Evolutionary conservation across 306 rosid species (phyloP), one percentile per base, ranked within the genome.

Genomic region (Cucumis melo): DNA sequence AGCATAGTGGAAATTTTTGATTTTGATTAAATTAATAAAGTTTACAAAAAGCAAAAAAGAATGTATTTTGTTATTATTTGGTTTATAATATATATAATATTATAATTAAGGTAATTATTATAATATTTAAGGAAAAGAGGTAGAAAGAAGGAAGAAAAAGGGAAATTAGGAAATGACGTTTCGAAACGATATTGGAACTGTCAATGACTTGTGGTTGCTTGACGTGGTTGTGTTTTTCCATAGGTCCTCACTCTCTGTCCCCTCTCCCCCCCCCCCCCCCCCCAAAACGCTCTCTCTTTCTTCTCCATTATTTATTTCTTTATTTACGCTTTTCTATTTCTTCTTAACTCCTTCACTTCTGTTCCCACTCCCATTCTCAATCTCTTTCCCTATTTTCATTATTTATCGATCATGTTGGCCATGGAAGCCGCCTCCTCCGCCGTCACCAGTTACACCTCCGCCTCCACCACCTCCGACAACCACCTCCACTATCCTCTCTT

Each of bases 161-260:
- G 0, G n/a, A 10, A 1, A 76, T 15, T 15, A 27, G 61, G 82
- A 80, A 20, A 64, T 46, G 87, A 81, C 81, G 62, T 68, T 56
- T n/a, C 13, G 80, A 81, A 80, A 61, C 23, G 82, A 81, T 76
- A 78, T 84, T 62, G 48, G 76, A 75, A 76, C 60, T 71, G 74
- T 81, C 81, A 56, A 67, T 46, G n/a, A 65, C 36, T 76, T 21
- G 36, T 32, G 42, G 51, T 65, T 65, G 54, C 55, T n/a, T 77
- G 80, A 81, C 80, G 87, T 78, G 78, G 65, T 65, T 67, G 58
- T 76, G 74, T 58, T 68, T 34, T 34, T 51, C 58, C 78, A 75
- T 67, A 78, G 85, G 83, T 19, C 56, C 75, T 42, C 38, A 5
- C 55, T 41, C 38, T 6, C 55, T 41, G 74, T 29, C 83, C 85